These are phyloP conservation scores for Colletotrichum sp. DNA, from an alignment of 2,329 filamentous ascomycete genomes.

Conservation along the genomic window DNA sequence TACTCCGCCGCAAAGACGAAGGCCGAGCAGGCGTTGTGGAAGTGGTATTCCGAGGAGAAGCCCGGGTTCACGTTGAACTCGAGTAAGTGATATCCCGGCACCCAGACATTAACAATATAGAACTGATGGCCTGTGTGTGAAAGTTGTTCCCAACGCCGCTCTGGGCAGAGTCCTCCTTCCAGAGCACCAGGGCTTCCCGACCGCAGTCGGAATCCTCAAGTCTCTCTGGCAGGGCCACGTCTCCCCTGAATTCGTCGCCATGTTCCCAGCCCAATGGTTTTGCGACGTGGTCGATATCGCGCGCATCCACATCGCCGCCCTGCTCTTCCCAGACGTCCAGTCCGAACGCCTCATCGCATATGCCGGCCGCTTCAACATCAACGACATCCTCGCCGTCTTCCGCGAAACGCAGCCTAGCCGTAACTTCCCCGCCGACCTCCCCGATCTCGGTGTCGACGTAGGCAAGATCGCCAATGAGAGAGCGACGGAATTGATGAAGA, in stretches of 20 bases:
- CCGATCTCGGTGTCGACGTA: neutral
- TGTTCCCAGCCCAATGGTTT: conserved; percentile 10
- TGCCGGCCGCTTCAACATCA: conserved; percentile 1
- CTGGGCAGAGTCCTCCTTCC: conserved; percentile 26
- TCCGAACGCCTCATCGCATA: conserved; percentile 2
- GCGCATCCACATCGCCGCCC: conserved; percentile 1
- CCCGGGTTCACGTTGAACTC: conserved; percentile 34
- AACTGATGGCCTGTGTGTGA: neutral
- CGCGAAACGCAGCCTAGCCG: neutral
- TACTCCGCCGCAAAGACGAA: conserved; percentile 44
- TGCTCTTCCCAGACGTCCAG: neutral
- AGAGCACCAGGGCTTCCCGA: conserved; percentile 23
- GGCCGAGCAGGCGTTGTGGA: conserved; percentile 41
- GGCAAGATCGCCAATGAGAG: conserved; percentile 1
- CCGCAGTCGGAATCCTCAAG: conserved; percentile 24
- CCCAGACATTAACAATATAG: neutral
- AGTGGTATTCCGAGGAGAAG: conserved; percentile 35
- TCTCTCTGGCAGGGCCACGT: conserved; percentile 25
- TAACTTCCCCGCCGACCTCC: neutral
- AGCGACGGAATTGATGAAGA: neutral
- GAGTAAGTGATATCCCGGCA: neutral
- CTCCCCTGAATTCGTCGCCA: neutral
- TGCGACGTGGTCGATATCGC: conserved; percentile 9
- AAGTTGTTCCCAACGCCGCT: conserved; percentile 32
- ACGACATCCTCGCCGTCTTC: neutral